These are phyloP conservation scores for Daldinia decipiens DNA, from an alignment of 495 filamentous ascomycete genomes.

Conservation along the genomic window DNA sequence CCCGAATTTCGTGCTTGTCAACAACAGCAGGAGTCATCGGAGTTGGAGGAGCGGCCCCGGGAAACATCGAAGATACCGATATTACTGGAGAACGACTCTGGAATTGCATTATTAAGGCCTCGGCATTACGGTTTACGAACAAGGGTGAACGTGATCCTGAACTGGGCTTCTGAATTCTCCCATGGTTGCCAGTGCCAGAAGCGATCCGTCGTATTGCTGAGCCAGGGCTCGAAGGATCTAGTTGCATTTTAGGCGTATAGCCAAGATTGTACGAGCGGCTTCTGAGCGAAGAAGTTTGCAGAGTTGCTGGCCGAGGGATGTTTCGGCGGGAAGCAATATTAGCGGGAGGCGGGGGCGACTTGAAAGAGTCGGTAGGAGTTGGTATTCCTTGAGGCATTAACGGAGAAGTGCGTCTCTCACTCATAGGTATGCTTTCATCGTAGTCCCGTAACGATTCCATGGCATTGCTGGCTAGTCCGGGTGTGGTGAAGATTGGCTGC, in stretches of 20 bases:
- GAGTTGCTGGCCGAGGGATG: slow-evolving; percentile 54
- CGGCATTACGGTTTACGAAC: slow-evolving; percentile 54
- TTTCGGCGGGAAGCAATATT: slow-evolving; percentile 62
- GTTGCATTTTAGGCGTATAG: slow-evolving; percentile 49
- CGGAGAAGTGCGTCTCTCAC: slow-evolving; percentile 16
- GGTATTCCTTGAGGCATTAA: slow-evolving; percentile 36
- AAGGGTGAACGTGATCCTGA: slow-evolving; percentile 57
- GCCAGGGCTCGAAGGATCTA: slow-evolving; percentile 55
- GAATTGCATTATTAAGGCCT: slow-evolving; percentile 53
- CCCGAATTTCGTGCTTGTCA: slow-evolving; percentile 47
- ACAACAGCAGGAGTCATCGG: slow-evolving; percentile 53
- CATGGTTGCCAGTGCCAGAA: slow-evolving; percentile 52
- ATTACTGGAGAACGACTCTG: slow-evolving; percentile 50
- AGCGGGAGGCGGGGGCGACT: slow-evolving; percentile 58
- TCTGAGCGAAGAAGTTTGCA: slow-evolving; percentile 51
- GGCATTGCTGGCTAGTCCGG: slow-evolving; percentile 13
- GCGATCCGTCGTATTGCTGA: slow-evolving; percentile 57
- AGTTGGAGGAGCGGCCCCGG: slow-evolving; percentile 45
- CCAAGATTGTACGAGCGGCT: slow-evolving; percentile 46
- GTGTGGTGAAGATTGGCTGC: slow-evolving; percentile 22
- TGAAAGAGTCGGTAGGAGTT: slow-evolving; percentile 52
- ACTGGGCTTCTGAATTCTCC: slow-evolving; percentile 56
- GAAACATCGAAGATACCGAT: slow-evolving; percentile 28
- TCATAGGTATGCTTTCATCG: slow-evolving; percentile 19
- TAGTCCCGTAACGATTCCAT: slow-evolving; percentile 20